phyloP scores from a whole-genome alignment of 345 rosid genomes.

The Lepidium aucheri region DNA sequence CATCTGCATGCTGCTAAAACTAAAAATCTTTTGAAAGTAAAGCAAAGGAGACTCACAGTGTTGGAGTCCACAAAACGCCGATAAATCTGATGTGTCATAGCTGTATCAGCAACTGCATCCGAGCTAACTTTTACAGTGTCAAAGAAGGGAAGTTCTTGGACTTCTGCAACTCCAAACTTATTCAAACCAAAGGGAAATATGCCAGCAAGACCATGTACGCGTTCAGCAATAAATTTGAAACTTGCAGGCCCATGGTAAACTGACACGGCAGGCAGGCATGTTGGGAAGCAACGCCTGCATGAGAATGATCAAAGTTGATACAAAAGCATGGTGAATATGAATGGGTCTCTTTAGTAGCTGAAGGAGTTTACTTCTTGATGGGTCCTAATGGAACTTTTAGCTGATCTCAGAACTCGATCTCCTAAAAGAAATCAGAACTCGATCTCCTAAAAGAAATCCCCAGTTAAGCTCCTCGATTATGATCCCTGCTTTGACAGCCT shows the following conservation, averaged over 20 bases:
- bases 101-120: neutral
- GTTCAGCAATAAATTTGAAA: slow-evolving; percentile 57
- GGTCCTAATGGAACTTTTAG: slow-evolving; percentile 79
- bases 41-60: neutral
- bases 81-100: neutral
- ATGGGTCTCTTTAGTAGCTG: no score
- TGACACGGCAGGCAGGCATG: slow-evolving; percentile 84
- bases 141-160: slow-evolving; percentile 74
- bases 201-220: slow-evolving; percentile 92
- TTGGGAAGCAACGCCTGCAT: slow-evolving; percentile 91
- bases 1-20: no score
- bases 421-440: no score
- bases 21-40: no score
- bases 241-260: slow-evolving; percentile 94
- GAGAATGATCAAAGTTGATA: no score
- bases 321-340: no score
- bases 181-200: slow-evolving; percentile 65
- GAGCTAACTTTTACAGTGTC: slow-evolving; percentile 26
- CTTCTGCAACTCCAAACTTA: slow-evolving; percentile 68
- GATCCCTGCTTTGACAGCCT: slow-evolving; percentile 55
- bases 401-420: slow-evolving; percentile 63
- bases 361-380: slow-evolving; percentile 36
- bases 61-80: slow-evolving; percentile 1
- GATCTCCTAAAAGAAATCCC: no score
- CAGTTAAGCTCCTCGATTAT: slow-evolving; percentile 55